These are phyloP conservation scores for Blepharisma japonicum DNA, from an alignment of 73 alveolate genomes.

Conservation along the genomic window DNA sequence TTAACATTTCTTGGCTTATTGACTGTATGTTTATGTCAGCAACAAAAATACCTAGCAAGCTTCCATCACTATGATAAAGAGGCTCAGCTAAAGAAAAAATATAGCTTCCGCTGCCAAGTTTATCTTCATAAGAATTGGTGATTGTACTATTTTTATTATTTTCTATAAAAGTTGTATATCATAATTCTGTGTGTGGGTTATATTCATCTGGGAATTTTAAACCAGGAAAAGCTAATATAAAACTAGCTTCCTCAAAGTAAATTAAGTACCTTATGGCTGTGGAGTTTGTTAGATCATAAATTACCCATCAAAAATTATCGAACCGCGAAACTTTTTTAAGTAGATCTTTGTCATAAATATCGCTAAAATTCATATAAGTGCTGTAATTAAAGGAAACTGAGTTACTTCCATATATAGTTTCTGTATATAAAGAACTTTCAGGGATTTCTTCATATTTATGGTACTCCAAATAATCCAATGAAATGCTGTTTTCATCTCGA, in stretches of 20 bases:
- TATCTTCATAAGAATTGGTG: neutral
- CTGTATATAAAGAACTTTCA: constrained; percentile 1
- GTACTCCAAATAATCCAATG: neutral
- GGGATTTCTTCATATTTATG: neutral
- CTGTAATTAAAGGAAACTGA: constrained; percentile 5
- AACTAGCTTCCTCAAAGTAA: neutral
- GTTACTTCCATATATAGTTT: neutral
- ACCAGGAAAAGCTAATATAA: neutral
- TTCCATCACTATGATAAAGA: neutral
- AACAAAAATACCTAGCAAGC: neutral
- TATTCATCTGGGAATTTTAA: neutral
- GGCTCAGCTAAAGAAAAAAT: constrained; percentile 1
- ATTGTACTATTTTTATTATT: neutral
- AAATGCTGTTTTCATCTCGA: neutral
- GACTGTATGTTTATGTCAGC: neutral
- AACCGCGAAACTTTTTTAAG: neutral
- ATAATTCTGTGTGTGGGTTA: neutral
- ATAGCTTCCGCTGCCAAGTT: neutral
- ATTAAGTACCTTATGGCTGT: neutral
- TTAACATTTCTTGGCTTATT: neutral
- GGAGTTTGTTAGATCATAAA: neutral
- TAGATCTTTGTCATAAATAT: neutral
- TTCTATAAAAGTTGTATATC: neutral
- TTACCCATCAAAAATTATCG: neutral
- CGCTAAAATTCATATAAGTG: neutral